These are phyloP conservation scores for Candida sp. DNA, from an alignment of 1,139 yeast genomes.

Conservation along the genomic window DNA sequence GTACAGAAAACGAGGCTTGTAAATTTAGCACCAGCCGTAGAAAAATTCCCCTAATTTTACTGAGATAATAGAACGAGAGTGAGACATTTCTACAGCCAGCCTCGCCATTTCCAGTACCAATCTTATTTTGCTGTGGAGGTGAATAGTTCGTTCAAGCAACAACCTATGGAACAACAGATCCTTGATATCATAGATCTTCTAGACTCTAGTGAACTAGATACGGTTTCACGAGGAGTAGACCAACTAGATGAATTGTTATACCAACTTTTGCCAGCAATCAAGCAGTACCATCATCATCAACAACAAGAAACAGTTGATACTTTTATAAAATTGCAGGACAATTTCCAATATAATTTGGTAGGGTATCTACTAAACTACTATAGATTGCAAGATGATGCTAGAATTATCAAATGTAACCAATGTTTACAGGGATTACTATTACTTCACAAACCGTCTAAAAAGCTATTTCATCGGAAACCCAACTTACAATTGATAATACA, in stretches of 20 bases:
- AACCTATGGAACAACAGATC: slow-evolving; percentile 13
- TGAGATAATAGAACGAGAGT: too few relatives aligned
- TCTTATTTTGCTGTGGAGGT: background rate
- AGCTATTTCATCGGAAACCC: slow-evolving; percentile 33
- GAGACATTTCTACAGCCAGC: too few relatives aligned
- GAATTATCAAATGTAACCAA: slow-evolving; percentile 27
- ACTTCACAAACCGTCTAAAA: slow-evolving; percentile 56
- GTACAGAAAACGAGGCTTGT: background rate
- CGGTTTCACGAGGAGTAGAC: slow-evolving; percentile 11
- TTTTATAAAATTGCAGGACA: slow-evolving; percentile 50
- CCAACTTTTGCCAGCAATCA: slow-evolving; percentile 23
- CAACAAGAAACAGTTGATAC: slow-evolving; percentile 22
- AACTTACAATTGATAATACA: slow-evolving; percentile 31
- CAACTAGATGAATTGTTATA: slow-evolving; percentile 15
- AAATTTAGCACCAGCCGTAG: background rate
- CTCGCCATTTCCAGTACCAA: background rate
- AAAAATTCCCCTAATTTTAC: background rate
- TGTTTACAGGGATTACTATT: slow-evolving; percentile 61
- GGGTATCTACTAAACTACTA: slow-evolving; percentile 29
- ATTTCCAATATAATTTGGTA: slow-evolving; percentile 47
- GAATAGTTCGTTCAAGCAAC: background rate
- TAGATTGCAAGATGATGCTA: slow-evolving; percentile 7
- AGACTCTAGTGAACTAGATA: slow-evolving; percentile 10
- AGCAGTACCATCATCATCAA: slow-evolving; percentile 13
- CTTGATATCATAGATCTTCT: slow-evolving; percentile 14